Evolutionary conservation across 129 eudicot genomes (phyloP).

Genomic region (Chrysanthemum lavandulifolium): DNA sequence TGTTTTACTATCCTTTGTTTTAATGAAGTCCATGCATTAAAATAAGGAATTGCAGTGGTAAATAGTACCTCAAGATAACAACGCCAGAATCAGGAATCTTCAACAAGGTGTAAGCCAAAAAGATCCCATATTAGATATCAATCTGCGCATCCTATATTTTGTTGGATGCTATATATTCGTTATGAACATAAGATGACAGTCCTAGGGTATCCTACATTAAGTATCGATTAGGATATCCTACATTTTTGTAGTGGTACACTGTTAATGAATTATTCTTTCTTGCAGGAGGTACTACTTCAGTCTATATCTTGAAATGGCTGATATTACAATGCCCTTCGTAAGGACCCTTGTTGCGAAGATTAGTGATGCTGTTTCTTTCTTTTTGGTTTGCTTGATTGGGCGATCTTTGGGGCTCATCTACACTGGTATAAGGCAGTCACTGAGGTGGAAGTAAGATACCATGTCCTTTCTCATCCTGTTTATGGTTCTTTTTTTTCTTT

Average conservation of each 20-base stretch:
- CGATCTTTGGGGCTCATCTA: constrained; percentile 93
- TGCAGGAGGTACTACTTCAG: constrained; percentile 96
- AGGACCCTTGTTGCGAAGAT: constrained; percentile 62
- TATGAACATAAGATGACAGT: too few relatives aligned
- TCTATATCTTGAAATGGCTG: constrained; percentile 83
- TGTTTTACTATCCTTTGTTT: too few relatives aligned
- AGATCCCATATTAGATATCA: background rate
- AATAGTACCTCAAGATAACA: background rate
- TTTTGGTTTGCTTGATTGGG: constrained; percentile 88
- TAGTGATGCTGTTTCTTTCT: constrained; percentile 87
- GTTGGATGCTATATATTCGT: background rate
- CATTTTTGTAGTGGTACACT: too few relatives aligned
- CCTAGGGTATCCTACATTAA: too few relatives aligned
- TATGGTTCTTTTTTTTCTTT: constrained; percentile 25
- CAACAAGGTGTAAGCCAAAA: too few relatives aligned
- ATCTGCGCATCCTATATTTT: background rate
- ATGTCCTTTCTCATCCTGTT: constrained; percentile 13
- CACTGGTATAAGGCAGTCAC: constrained; percentile 89
- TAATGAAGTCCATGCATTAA: too few relatives aligned
- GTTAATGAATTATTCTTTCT: constrained; percentile 5
- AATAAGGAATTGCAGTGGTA: too few relatives aligned
- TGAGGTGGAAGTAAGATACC: constrained; percentile 63
- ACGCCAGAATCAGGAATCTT: too few relatives aligned
- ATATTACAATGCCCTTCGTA: constrained; percentile 70
- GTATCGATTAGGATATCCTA: too few relatives aligned